Conservation (phyloP, 768 basidiomycete genomes). For the Russula compacta region DNA sequence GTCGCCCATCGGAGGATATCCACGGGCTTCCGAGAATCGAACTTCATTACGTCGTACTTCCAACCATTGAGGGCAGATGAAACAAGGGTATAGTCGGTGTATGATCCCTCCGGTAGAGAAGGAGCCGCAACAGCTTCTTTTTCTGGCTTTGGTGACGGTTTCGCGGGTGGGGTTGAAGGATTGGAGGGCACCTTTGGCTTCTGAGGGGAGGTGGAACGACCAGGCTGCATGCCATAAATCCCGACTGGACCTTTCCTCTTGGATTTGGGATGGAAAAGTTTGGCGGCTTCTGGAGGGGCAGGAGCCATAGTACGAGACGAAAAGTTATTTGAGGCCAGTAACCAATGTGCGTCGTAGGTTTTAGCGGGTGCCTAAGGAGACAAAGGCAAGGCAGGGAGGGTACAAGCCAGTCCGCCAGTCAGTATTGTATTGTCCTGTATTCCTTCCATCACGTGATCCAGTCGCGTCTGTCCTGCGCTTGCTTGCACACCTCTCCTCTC, state of each 20-base stretch:
- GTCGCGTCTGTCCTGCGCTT: neutral
- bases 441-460: neutral
- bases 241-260: constrained; percentile 15
- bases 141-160: constrained; percentile 13
- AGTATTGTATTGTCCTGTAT: neutral
- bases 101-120: constrained; percentile 54
- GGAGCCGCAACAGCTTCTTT: constrained; percentile 5
- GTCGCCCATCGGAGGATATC: constrained; percentile 60
- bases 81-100: constrained; percentile 68
- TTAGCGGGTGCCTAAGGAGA: neutral
- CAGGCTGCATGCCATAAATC: constrained; percentile 8
- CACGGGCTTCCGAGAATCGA: constrained; percentile 63
- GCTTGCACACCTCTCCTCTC: no score
- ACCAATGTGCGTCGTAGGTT: constrained; percentile 5
- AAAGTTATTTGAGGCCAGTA: neutral
- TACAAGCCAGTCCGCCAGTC: no score
- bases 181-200: constrained; percentile 11
- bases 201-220: constrained; percentile 9
- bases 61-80: constrained; percentile 75
- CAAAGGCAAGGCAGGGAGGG: neutral
- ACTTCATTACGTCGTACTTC: constrained; percentile 92
- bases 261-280: constrained; percentile 20
- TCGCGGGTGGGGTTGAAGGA: constrained; percentile 12
- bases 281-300: constrained; percentile 10
- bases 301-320: constrained; percentile 9